Base-by-base conservation (phyloP, 495 filamentous ascomycete species). In the Penicillium flavigenum region DNA sequence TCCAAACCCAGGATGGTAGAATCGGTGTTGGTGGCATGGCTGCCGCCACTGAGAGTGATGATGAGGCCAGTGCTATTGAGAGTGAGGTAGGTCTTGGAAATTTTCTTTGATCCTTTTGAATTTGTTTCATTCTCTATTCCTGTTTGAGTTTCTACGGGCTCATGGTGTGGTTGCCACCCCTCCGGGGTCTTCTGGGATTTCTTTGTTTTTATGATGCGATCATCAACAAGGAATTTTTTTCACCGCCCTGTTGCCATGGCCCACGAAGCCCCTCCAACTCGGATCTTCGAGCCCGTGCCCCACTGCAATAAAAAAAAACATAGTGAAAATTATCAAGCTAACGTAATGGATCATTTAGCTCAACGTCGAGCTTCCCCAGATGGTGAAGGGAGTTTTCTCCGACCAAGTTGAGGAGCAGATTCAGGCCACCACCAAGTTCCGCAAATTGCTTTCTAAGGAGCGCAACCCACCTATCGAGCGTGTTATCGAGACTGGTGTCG, bases 381-480 rank as follows among this genome's bases (percentile, higher is more conserved):
- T 99, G 95, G 94, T 98, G 49, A 81, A 88, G 62, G 95, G 95
- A 56, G 95, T 98, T 65, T 97, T 98, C 80, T 98, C 95, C 59
- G 92, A 98, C 34, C 90, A 96, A 74, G 97, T 99, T 75, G 95
- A 99, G 65, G 83, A 88, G 47, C 95, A 99, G 73, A 99, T 99
- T 62, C 86, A 91, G 77, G 93, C 95, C n/a, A 99, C 95, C 22
- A 99, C 95, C 54, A 97, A 97, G 74, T 99, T 99, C 81, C 81
- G 95, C 59, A 99, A 99, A 77, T 81, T 99, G 22, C 81, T 99
- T 5, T 96, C 91, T 57, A 99, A 99, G 78, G 95, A 99, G 80
- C 90, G 95, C 69, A 99, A 99, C 76, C 95, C 95, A 17, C 94
- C 95, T 20, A 99, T 99, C 70, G 95, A 99, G 75, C 90, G 92